Evolutionary conservation across 2,329 filamentous ascomycete genomes (phyloP), one percentile per base, ranked within the genome.

Genomic region (Leptographium lundbergii): DNA sequence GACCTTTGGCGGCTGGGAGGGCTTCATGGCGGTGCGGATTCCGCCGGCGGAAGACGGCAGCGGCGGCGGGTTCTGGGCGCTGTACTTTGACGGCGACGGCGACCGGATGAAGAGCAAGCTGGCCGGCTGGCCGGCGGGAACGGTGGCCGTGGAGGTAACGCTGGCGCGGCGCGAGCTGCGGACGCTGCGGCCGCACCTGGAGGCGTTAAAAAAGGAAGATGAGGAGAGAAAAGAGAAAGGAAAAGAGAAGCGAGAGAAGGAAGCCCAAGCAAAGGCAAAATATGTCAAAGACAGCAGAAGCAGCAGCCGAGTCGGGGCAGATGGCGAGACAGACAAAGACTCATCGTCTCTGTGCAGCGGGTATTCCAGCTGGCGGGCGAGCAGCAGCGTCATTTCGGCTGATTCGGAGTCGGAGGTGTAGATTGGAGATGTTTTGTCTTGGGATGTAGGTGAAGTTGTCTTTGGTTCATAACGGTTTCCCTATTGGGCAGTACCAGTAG

Each of bases 101-200:
- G 71, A 81, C 60, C 70, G 71, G 1, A 63, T 81, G 32, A 67
- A 63, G 52, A 68, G 66, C 1, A 81, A 78, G 64, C 68, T 82
- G 4, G 70, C 58, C 0, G 34, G 42, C 10, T 54, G 61, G 56
- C 60, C 73, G 0, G 67, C 70, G 56, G 77, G 75, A 2, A 77
- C 73, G 3, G 70, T 75, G 14, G 75, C 83, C 0, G 70, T 84
- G 7, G 81, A 84, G 57, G 68, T 85, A 3, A 80, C 83, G 65
- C 67, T 84, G 27, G 71, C 71, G 1, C 71, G 80, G 13, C 75
- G 75, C 24, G 81, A 84, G 65, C 77, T 75, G 42, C 59, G 59
- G n/a, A 57, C 56, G 9, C 45, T 52, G 27, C 50, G 52, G 19
- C 62, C 55, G 13, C 50, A 60, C 25, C 50, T 54, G 52, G 19